Evolutionary conservation across 805 yeast species (phyloP), one percentile per base, ranked within the genome.

Genomic region (Sungouiella thailandica): DNA sequence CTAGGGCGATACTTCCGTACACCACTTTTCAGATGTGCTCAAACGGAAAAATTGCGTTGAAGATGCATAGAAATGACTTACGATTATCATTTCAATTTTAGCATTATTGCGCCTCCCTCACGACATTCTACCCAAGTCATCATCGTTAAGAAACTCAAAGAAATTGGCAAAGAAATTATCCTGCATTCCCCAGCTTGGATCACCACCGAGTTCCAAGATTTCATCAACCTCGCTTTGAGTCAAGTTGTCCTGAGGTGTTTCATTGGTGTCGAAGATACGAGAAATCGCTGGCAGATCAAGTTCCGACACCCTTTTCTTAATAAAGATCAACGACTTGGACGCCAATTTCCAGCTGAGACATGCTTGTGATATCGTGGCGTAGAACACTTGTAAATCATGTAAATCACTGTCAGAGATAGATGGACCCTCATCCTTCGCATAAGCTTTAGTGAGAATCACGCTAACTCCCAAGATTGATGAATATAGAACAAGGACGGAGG

Each of bases 321-420:
- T 44, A 29, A 37, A 40, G 12, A 35, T 16, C 28, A 44, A 28
- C 2, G 46, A 39, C 24, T 43, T 40, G 7, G 46, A 40, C 14
- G 50, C 50, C 27, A 46, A 32, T 19, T 42, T 39, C 50, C 47
- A 46, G 19, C 37, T 36, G 11, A 34, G 29, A 15, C 47, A 35
- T 7, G 49, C 36, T 13, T 27, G 29, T 3, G 47, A 40, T 11
- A 46, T 41, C 2, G 44, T 28, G 10, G 31, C 25, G 29, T 38
- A 37, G 26, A 24, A 44, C 4, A 38, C 36, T 15, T 34, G 32
- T 22, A 44, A 30, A n/a, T 38, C 42, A 2, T 30, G 28, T 7
- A 42, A 20, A 6, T 26, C 37, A 3, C n/a, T 22, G 8, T 23
- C 29, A 10, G 11, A n/a, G 9, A 16, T 10, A 5, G 23, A 20